Evolutionary conservation across 78 protist species (phyloP), one percentile per base, ranked within the genome.

Genomic region (Dictyostelium capitatum): DNA sequence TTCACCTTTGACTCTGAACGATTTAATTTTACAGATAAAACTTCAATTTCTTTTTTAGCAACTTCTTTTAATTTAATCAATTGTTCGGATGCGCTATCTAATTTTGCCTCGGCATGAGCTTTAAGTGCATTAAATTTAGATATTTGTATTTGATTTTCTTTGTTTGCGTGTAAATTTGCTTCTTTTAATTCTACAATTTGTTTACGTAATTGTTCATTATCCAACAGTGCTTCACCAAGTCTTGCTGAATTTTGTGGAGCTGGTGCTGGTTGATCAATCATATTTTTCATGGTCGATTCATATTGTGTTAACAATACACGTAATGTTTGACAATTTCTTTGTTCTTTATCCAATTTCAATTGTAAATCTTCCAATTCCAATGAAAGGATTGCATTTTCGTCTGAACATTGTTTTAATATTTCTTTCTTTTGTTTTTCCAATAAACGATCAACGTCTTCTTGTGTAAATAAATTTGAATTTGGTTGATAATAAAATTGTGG

Each of bases 201-300:
- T 28, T 87, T 87, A 25, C 93, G 37, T 41, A 87, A 43, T 19
- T 77, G 57, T 46, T 87, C 93, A 50, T 87, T 87, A 14, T 87
- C 93, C 19, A 74, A 41, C 37, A 87, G 50, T 14, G 81, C 80
- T 54, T 87, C 93, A 47, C 62, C 62, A 8, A 87, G 53, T 37
- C 77, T 87, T 0, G 83, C 85, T 4, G 78, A 54, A 67, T 87
- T 87, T 65, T 87, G 93, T 20, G 83, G 93, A 7, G 51, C 77
- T 47, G 83, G 93, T 23, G 84, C 93, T 20, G 93, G 93, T 65
- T 87, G 93, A 28, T 87, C 93, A 51, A 87, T 87, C 93, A 87
- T 87, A 41, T 65, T 75, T 50, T 87, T 74, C 92, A 87, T 74
- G 8, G 92, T 87, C 1, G 75, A 17, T 50, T 87, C 85, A 77